phyloP scores from a whole-genome alignment of 2,329 filamentous ascomycete genomes.

The Rhynchosporium secalis region DNA sequence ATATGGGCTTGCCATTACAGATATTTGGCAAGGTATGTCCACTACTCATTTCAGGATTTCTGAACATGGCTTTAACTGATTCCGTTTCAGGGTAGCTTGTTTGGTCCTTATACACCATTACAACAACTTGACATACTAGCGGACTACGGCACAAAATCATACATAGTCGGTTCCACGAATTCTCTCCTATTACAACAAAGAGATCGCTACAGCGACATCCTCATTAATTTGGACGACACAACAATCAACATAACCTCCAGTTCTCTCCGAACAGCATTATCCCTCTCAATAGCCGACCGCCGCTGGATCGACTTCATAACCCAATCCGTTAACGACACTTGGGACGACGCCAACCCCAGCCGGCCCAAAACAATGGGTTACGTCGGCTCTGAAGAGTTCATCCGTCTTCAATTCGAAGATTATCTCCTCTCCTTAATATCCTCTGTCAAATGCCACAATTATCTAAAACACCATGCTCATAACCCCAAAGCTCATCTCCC shows the following conservation, averaged over 20 bases:
- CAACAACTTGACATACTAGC: constrained; percentile 94
- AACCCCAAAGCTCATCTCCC: constrained; percentile 63
- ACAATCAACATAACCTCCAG: constrained; percentile 81
- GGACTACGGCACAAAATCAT: constrained; percentile 92
- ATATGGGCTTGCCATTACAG: constrained; percentile 92
- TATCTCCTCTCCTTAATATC: constrained; percentile 89
- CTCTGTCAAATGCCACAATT: constrained; percentile 84
- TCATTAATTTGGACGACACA: constrained; percentile 93
- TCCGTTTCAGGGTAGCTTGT: constrained; percentile 72
- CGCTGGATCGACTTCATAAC: constrained; percentile 97
- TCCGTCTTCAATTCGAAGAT: constrained; percentile 94
- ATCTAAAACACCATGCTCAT: constrained; percentile 53
- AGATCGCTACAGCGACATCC: constrained; percentile 92
- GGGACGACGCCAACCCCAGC: constrained; percentile 88
- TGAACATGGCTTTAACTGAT: constrained; percentile 9
- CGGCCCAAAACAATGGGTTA: constrained; percentile 95
- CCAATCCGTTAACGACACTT: constrained; percentile 91
- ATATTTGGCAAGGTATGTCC: constrained; percentile 79
- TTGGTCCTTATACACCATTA: constrained; percentile 93
- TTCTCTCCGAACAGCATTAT: constrained; percentile 72
- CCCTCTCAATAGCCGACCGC: constrained; percentile 81
- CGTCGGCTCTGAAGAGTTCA: constrained; percentile 94
- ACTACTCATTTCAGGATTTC: background rate
- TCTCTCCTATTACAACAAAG: constrained; percentile 90
- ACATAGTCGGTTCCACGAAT: constrained; percentile 96